Evolutionary conservation across 139 green algal species (phyloP).

Genomic region (Desmodesmus armatus): DNA sequence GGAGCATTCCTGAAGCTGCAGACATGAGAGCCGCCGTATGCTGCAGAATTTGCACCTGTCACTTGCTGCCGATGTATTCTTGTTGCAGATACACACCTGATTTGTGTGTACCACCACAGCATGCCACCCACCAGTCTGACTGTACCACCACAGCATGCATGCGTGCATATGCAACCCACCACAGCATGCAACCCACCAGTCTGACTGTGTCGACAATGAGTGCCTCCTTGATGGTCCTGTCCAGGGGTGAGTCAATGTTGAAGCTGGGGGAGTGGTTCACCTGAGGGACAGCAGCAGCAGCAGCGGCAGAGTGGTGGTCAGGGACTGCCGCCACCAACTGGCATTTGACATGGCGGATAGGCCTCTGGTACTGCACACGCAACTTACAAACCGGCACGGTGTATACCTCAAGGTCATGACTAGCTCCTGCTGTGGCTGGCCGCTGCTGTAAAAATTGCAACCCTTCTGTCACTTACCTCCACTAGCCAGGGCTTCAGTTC

Average conservation of each 20-base stretch:
- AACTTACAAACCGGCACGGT: neutral
- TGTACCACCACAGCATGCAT: neutral
- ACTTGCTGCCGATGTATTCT: neutral
- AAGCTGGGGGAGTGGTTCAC: slow-evolving; percentile 90
- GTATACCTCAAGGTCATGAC: too few relatives aligned
- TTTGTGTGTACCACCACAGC: neutral
- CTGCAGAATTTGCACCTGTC: neutral
- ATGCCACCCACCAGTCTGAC: neutral
- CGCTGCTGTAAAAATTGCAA: too few relatives aligned
- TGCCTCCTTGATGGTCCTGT: slow-evolving; percentile 67
- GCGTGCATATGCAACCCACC: neutral
- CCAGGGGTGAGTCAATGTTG: slow-evolving; percentile 75
- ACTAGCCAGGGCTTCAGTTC: slow-evolving; percentile 82
- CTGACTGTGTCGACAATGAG: slow-evolving; percentile 57
- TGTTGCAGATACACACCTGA: too few relatives aligned
- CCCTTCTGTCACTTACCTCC: too few relatives aligned
- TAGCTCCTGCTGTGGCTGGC: too few relatives aligned
- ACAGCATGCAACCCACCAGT: slow-evolving; percentile 35
- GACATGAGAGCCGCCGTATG: neutral
- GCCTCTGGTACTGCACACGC: too few relatives aligned
- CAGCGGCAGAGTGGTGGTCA: neutral
- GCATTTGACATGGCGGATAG: neutral
- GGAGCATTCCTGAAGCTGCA: neutral
- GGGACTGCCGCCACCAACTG: neutral
- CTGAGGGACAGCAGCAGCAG: too few relatives aligned